Percentiles rank a stretch among this genome's conserved stretches.
phyloP scores from a whole-genome alignment of 2,329 filamentous ascomycete species.

The Rutstroemia sp. region DNA sequence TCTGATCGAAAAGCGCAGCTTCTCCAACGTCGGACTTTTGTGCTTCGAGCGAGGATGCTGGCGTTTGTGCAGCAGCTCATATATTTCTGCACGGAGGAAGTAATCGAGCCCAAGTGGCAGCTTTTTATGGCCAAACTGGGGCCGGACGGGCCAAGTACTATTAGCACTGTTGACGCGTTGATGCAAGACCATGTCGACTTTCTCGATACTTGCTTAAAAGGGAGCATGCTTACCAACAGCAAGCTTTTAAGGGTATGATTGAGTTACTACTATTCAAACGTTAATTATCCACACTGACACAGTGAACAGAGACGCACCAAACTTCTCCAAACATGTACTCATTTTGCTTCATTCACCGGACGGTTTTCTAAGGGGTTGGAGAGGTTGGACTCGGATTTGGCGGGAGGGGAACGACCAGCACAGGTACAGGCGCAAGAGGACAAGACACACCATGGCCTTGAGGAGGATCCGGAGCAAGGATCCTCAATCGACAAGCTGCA shows the following conservation, averaged over 20 bases:
- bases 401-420: conserved; percentile 46
- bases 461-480: conserved; percentile 12
- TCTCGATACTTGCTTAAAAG: conserved; percentile 91
- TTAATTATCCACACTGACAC: not conserved
- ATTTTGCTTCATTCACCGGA: conserved; percentile 85
- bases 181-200: conserved; percentile 99
- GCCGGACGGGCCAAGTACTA: conserved; percentile 37
- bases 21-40: conserved; percentile 91
- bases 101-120: conserved; percentile 97
- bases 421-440: conserved; percentile 51
- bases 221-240: conserved; percentile 97
- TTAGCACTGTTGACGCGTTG: conserved; percentile 84
- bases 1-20: conserved; percentile 67
- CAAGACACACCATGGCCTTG: conserved; percentile 32
- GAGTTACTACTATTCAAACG: not conserved
- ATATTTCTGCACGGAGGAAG: conserved; percentile 94
- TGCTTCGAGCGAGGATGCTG: conserved; percentile 84
- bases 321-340: conserved; percentile 87
- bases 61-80: conserved; percentile 94
- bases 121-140: conserved; percentile 80
- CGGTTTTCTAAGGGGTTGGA: conserved; percentile 79
- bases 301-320: conserved; percentile 80
- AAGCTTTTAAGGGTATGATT: conserved; percentile 72
- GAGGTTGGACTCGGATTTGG: conserved; percentile 75
- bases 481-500: conserved; percentile 57